Evolutionary conservation across 495 filamentous ascomycete genomes (phyloP), one percentile per base, ranked within the genome.

Genomic region (Penicillium longicatenatum): DNA sequence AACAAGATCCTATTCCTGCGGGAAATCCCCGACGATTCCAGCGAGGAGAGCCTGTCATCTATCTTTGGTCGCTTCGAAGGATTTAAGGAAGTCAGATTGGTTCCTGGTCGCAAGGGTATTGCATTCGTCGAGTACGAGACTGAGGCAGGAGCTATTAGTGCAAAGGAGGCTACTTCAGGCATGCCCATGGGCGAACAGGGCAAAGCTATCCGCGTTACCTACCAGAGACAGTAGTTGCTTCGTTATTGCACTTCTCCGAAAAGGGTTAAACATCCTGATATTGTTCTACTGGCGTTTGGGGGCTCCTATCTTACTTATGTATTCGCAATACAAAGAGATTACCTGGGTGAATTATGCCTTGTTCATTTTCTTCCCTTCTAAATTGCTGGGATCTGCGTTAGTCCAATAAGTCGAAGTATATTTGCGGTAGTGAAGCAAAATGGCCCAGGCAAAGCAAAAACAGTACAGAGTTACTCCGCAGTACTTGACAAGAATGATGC

Each of bases 1-100:
- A 99, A 98, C 82, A 96, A 95, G 75, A 94, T 91, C 58, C 82
- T 99, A n/a, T 96, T 98, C 80, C 78, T 98, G 50, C 92, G 93
- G 73, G 92, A 97, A 64, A 68, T 99, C 46, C 93, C 95, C 16
- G 91, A 95, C 61, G 89, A 91, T 55, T 90, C 89, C 63, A 88
- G 87, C 72, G 84, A 89, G 68, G 92, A 94, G 50, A 82, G 77
- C 39, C 86, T 98, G 42, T 86, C 84, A 0, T 82, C 81, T 22
- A 84, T 97, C 54, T 99, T 97, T 77, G 85, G 85, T 39, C 86
- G 87, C 35, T 99, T 94, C 77, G 91, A 96, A 61, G 94, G 94
- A 52, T 98, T 98, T 77, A 87, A 86, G 72, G 95, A 98, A 70
- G 91, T 97, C 29, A 85, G 95, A 55, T 74, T 89, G 71, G 92